phyloP scores from a whole-genome alignment of 441 rosid species.

The Codiaeum variegatum region DNA sequence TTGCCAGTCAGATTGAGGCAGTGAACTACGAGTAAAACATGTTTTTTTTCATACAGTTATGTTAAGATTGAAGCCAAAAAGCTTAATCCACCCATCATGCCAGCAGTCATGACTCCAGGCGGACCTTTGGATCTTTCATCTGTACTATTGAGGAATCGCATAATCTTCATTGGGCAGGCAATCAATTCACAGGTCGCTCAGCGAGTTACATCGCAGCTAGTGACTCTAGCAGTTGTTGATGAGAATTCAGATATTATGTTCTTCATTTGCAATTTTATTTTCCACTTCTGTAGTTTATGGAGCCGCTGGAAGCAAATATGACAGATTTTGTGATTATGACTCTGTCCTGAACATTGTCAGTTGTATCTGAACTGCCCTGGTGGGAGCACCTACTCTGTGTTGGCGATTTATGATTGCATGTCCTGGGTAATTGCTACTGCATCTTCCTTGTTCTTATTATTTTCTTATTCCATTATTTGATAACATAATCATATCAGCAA shows the following conservation, averaged over 20 bases:
- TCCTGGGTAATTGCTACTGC: conserved; percentile 58
- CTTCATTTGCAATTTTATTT: conserved; percentile 9
- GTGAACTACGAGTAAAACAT: conserved; percentile 9
- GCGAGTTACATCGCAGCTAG: conserved; percentile 84
- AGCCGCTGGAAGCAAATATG: not conserved
- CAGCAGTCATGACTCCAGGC: conserved; percentile 82
- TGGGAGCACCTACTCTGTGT: conserved; percentile 79
- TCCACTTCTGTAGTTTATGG: conserved; percentile 5
- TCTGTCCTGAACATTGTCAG: conserved; percentile 33
- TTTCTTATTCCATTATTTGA: not conserved
- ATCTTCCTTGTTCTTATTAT: conserved; percentile 9
- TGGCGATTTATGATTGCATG: conserved; percentile 92
- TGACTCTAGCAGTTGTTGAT: conserved; percentile 74
- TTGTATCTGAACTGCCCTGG: conserved; percentile 89
- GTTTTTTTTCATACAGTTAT: conserved; percentile 30
- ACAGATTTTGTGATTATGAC: conserved; percentile 18
- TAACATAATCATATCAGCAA: not conserved
- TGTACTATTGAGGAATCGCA: conserved; percentile 73
- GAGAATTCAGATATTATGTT: conserved; percentile 64
- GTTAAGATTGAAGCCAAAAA: conserved; percentile 47
- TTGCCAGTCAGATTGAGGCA: not conserved
- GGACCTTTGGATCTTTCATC: conserved; percentile 81
- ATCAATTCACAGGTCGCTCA: conserved; percentile 81
- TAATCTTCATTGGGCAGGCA: conserved; percentile 83
- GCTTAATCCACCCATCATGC: conserved; percentile 85